These are phyloP conservation scores for Fraxinus greggii DNA, from an alignment of 305 asterid genomes.

Conservation along the genomic window DNA sequence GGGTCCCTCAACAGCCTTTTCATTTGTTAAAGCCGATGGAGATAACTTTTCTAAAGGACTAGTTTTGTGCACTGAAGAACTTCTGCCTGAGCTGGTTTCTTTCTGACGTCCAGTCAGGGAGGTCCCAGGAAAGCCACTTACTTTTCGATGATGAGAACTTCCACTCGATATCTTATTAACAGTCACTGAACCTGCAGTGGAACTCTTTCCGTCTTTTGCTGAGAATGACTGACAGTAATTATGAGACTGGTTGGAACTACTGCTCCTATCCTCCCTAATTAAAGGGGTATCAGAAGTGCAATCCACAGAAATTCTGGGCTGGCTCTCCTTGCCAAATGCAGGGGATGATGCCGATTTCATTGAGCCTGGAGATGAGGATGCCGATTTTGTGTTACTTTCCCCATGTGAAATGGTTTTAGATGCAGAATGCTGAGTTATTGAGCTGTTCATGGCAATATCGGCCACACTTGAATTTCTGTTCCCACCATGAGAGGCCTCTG, in stretches of 20 bases:
- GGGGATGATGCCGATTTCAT: constrained; percentile 46
- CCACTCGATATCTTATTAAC: constrained; percentile 51
- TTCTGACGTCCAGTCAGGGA: constrained; percentile 43
- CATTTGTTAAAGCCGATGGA: constrained; percentile 41
- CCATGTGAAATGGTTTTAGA: constrained; percentile 53
- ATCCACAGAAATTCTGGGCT: constrained; percentile 38
- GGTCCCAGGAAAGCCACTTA: constrained; percentile 41
- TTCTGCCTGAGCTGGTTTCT: constrained; percentile 47
- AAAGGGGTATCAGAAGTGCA: constrained; percentile 49
- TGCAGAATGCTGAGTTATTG: constrained; percentile 49
- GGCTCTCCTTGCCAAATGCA: constrained; percentile 56
- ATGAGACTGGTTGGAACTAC: constrained; percentile 78
- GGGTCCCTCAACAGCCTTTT: constrained; percentile 49
- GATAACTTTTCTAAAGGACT: constrained; percentile 44
- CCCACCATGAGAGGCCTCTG: constrained; percentile 56
- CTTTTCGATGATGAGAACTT: constrained; percentile 55
- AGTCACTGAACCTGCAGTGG: constrained; percentile 43
- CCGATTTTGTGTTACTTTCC: constrained; percentile 53
- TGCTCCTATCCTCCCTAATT: constrained; percentile 70
- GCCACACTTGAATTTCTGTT: constrained; percentile 48
- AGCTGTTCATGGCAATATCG: constrained; percentile 56
- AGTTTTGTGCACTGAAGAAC: constrained; percentile 36
- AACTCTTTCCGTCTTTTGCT: constrained; percentile 58
- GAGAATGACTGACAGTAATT: constrained; percentile 54
- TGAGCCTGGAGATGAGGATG: constrained; percentile 57